Conservation (phyloP, 805 yeast genomes). For the Candida bentonensis region DNA sequence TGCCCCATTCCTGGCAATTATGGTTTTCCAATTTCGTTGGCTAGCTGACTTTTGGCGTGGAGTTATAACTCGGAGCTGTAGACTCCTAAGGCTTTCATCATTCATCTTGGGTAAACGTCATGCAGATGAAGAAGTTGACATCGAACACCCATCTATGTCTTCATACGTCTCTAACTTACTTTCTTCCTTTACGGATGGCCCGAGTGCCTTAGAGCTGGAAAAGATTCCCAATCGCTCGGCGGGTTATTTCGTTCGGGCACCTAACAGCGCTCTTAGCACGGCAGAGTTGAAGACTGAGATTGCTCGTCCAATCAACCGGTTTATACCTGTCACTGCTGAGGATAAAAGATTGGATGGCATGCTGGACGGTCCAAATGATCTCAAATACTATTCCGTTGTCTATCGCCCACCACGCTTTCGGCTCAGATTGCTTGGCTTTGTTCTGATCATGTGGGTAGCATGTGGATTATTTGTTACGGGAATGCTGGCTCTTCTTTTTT, state of each 20-base stretch:
- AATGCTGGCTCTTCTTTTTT: slow-evolving; percentile 15
- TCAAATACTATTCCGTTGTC: slow-evolving; percentile 50
- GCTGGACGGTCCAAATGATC: slow-evolving; percentile 28
- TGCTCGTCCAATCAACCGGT: too few relatives aligned
- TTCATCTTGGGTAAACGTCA: slow-evolving; percentile 53
- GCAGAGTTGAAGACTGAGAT: slow-evolving; percentile 35
- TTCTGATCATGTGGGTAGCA: slow-evolving; percentile 34
- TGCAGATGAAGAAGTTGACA: slow-evolving; percentile 56
- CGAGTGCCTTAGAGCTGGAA: slow-evolving; percentile 26
- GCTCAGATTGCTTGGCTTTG: slow-evolving; percentile 36
- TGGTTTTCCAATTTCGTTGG: slow-evolving; percentile 6
- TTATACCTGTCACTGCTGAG: slow-evolving; percentile 70
- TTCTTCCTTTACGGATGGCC: background rate
- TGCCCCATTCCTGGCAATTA: background rate
- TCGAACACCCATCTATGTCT: slow-evolving; percentile 27
- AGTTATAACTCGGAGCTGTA: slow-evolving; percentile 41
- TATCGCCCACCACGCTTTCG: slow-evolving; percentile 77
- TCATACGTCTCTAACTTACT: background rate
- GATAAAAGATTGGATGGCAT: slow-evolving; percentile 40
- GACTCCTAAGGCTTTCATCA: slow-evolving; percentile 60
- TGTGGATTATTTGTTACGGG: slow-evolving; percentile 13
- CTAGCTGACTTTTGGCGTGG: slow-evolving; percentile 36
- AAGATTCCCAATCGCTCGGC: slow-evolving; percentile 61
- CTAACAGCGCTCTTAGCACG: slow-evolving; percentile 60
- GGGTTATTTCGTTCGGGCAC: slow-evolving; percentile 77